Conservation (phyloP, 2,329 filamentous ascomycete genomes). For the Fusarium duplospermum region DNA sequence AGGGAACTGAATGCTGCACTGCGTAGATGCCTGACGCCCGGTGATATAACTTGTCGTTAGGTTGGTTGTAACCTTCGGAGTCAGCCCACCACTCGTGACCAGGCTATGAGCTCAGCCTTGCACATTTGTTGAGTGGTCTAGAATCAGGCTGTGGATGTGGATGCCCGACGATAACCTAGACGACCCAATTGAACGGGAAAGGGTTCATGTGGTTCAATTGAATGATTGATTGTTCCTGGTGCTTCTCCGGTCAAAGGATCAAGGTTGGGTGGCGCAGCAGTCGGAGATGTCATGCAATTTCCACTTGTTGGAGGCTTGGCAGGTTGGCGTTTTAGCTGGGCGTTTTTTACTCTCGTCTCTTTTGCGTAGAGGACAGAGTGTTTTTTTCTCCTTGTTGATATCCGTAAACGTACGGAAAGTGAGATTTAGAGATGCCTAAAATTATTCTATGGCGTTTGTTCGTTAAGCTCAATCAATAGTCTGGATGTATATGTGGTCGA, state of each 20-base stretch:
- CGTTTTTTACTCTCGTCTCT: background rate
- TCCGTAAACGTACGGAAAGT: background rate
- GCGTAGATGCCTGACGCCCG: conserved; percentile 18
- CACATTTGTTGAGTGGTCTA: background rate
- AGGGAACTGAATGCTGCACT: background rate
- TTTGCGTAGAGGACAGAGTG: background rate
- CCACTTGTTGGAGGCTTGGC: conserved; percentile 17
- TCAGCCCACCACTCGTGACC: conserved; percentile 20
- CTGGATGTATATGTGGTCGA: background rate
- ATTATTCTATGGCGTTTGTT: background rate
- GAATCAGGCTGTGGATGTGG: background rate
- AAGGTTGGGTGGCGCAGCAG: conserved; percentile 22
- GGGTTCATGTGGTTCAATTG: conserved; percentile 14
- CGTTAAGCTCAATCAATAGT: background rate
- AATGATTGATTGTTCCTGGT: conserved; percentile 17
- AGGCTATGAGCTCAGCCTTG: conserved; percentile 30
- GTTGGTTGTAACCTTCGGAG: background rate
- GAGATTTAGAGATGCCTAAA: background rate
- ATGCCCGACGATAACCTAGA: background rate
- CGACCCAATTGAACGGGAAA: background rate
- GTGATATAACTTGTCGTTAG: background rate
- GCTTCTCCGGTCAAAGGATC: background rate
- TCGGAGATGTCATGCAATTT: conserved; percentile 17
- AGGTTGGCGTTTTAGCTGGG: background rate
- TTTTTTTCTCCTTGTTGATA: background rate